phyloP scores from a whole-genome alignment of 108 stramenopile genomes.

The Fistulifera pelliculosa region DNA sequence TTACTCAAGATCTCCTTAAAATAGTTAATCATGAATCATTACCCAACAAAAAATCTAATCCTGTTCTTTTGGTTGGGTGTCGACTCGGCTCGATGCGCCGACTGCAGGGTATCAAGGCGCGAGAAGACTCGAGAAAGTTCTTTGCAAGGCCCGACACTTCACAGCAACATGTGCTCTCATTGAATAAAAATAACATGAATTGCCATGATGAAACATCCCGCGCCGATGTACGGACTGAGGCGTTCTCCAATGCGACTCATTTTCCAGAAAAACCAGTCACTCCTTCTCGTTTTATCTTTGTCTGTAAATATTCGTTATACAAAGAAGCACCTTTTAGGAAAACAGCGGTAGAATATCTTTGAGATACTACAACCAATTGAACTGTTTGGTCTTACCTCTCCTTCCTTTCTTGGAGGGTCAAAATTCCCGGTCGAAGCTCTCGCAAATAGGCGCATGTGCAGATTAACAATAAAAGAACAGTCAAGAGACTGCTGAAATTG shows the following conservation, averaged over 20 bases:
- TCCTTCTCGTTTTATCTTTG: constrained; percentile 44
- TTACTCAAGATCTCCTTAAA: no score
- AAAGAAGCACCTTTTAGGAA: constrained; percentile 8
- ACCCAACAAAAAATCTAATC: no score
- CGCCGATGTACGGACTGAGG: constrained; percentile 69
- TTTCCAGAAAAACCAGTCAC: constrained; percentile 71
- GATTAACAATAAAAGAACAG: constrained; percentile 83
- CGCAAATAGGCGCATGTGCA: constrained; percentile 92
- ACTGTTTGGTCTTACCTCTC: neutral
- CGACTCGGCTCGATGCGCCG: no score
- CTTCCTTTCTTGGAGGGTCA: constrained; percentile 36
- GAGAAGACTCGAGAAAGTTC: no score
- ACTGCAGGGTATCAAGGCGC: no score
- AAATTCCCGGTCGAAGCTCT: constrained; percentile 77
- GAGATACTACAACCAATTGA: neutral
- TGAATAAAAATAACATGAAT: constrained; percentile 62
- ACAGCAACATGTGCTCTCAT: constrained; percentile 12
- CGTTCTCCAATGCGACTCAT: constrained; percentile 80
- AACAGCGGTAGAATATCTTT: neutral
- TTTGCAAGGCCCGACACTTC: no score
- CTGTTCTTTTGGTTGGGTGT: no score
- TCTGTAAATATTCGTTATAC: neutral
- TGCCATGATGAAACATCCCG: constrained; percentile 60
- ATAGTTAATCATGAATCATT: no score
- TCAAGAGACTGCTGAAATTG: constrained; percentile 88